A percentile compares a stretch with the other conserved stretches of the same genome.
Evolutionary conservation across 1,284 basidiomycete species (phyloP).

Genomic region (Uromyces viciae-fabae): DNA sequence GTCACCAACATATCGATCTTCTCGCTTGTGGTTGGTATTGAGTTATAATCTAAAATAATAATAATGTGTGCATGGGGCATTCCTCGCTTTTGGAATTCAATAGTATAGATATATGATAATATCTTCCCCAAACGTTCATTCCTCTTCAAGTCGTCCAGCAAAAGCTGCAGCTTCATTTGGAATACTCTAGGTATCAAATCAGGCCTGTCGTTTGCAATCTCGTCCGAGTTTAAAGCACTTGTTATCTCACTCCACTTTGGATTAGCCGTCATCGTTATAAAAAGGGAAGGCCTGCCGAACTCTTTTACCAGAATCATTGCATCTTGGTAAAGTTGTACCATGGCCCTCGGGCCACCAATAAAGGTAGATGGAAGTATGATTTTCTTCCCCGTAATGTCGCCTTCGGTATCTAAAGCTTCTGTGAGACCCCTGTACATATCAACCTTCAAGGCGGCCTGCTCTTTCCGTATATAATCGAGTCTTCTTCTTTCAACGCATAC

Average conservation of each 20-base stretch:
- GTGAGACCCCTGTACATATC: neutral
- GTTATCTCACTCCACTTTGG: neutral
- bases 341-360: neutral
- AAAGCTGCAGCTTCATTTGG: too few species aligned
- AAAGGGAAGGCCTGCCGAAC: constrained; percentile 19
- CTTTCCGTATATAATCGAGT: neutral
- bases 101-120: constrained; percentile 57
- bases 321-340: constrained; percentile 16
- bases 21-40: constrained; percentile 52
- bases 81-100: constrained; percentile 61
- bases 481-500: neutral
- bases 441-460: neutral
- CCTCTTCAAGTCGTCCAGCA: neutral
- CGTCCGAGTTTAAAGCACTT: too few species aligned
- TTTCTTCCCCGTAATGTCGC: neutral
- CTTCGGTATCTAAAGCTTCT: neutral
- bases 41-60: constrained; percentile 55
- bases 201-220: too few species aligned
- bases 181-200: neutral
- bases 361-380: constrained; percentile 7
- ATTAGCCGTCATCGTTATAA: constrained; percentile 29
- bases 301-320: neutral
- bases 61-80: constrained; percentile 60
- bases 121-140: constrained; percentile 52
- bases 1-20: constrained; percentile 57